Base-by-base conservation (phyloP, 108 stramenopile genomes). In the Nannochloropsis salina region DNA sequence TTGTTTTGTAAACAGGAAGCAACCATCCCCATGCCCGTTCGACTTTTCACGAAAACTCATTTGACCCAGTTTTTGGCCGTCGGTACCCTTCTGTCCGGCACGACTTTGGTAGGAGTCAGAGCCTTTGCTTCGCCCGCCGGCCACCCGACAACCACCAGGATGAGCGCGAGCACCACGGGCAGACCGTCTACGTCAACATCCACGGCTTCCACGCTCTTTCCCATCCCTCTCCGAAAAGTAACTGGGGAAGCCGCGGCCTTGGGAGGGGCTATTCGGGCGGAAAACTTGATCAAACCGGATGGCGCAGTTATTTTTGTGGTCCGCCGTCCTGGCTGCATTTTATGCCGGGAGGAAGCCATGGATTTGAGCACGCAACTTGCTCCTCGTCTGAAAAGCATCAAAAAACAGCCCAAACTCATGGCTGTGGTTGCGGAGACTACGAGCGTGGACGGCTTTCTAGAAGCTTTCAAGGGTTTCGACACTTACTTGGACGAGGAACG, bases 271-370 rank as follows among this genome's bases (percentile, higher is more conserved):
- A n/a, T 74, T 15, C 61, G 20, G 6, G 15, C 20, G 20, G n/a
- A n/a, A 15, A 74, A n/a, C 61, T 74, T 74, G 61, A 74, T 74
- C 61, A 74, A 74, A n/a, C 61, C 61, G 20, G n/a, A 74, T 74
- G 61, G 61, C 61, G 61, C 61, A 4, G 61, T 74, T n/a, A 74
- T 74, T 74, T 74, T 74, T 74, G 61, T 74, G 61, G 61, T 74
- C 15, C 61, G 61, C n/a, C 61, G 61, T 74, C 61, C 61, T 15
- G 61, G 61, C 15, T 74, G 61, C 61, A 74, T 74, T n/a, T 74
- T 74, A n/a, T 74, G 61, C 61, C 61, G 61, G 20, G 61, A 74
- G 8, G 61, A 74, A 74, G 61, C 61, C 61, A 74, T 74, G 61
- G 61, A 74, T 74, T 74, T 74, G 61, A 74, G 61, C 61, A 74